Conservation (phyloP, 345 rosid species). For the Brassica cretica region DNA sequence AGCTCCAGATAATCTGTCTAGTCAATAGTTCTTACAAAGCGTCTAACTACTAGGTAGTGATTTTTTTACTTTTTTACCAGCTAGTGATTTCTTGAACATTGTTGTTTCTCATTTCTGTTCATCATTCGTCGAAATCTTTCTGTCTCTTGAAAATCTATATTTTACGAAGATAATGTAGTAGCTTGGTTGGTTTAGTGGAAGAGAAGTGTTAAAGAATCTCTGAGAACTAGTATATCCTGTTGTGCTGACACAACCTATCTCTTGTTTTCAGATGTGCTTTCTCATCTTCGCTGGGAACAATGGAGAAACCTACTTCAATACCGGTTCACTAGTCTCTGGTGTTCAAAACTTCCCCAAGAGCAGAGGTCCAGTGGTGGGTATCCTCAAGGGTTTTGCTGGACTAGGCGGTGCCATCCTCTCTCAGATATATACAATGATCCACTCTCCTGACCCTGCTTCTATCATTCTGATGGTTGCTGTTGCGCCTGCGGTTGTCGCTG, state of each 20-base stretch:
- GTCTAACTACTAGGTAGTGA: too few species aligned
- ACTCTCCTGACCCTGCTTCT: constrained; percentile 75
- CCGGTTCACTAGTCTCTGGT: constrained; percentile 86
- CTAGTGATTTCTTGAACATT: too few species aligned
- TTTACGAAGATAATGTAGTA: background rate
- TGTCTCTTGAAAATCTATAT: background rate
- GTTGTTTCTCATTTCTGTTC: background rate
- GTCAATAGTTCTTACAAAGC: too few species aligned
- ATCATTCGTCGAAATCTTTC: too few species aligned
- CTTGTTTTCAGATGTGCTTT: constrained; percentile 71
- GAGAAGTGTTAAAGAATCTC: background rate
- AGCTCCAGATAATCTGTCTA: too few species aligned
- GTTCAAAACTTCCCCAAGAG: constrained; percentile 98
- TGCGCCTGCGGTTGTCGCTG: constrained; percentile 75
- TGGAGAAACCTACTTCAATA: constrained; percentile 97
- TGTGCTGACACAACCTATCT: background rate
- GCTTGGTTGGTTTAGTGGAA: background rate
- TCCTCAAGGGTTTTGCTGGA: constrained; percentile 96
- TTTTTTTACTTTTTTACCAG: too few species aligned
- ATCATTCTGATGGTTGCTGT: constrained; percentile 97
- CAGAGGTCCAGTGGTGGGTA: constrained; percentile 95
- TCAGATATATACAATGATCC: constrained; percentile 72
- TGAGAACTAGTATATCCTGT: background rate
- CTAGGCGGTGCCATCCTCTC: constrained; percentile 91
- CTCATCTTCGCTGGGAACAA: constrained; percentile 90